These are phyloP conservation scores for Trichopus zeylanicus DNA, from an alignment of 116 monocot genomes.

Conservation along the genomic window DNA sequence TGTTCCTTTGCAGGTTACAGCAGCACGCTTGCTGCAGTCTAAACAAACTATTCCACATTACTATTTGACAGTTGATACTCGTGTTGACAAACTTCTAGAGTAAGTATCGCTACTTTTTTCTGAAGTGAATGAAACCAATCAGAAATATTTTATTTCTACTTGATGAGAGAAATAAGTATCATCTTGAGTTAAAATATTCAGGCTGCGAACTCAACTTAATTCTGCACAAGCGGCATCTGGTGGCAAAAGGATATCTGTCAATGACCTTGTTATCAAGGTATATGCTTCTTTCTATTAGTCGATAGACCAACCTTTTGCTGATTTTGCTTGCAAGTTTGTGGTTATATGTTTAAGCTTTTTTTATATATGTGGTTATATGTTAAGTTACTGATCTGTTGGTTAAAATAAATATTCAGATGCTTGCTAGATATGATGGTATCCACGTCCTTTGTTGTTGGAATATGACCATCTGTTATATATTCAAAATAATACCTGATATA, in stretches of 20 bases:
- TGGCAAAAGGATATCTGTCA: constrained; percentile 80
- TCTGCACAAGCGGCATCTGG: constrained; percentile 86
- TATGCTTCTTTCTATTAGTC: neutral
- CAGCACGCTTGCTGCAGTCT: constrained; percentile 80
- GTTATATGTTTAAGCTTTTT: neutral
- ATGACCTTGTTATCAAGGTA: constrained; percentile 99
- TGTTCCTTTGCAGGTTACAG: constrained; percentile 52
- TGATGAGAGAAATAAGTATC: neutral
- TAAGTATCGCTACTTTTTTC: constrained; percentile 24
- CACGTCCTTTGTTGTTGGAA: no score
- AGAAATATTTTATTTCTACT: neutral
- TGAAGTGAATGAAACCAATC: no score
- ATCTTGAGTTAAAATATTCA: constrained; percentile 6
- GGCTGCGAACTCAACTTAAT: constrained; percentile 73
- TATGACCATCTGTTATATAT: no score
- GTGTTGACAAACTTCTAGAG: constrained; percentile 91
- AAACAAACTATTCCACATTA: constrained; percentile 99
- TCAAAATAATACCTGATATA: no score
- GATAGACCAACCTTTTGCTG: no score
- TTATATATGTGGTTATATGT: no score
- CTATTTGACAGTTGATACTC: constrained; percentile 82
- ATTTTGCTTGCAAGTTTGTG: neutral
- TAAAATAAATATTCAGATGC: no score
- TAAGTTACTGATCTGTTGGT: no score
- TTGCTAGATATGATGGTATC: no score